A percentile compares a stretch with the other conserved stretches of the same genome.
Conservation (phyloP, 805 yeast genomes). For the Ogataea nakhonphanomensis region DNA sequence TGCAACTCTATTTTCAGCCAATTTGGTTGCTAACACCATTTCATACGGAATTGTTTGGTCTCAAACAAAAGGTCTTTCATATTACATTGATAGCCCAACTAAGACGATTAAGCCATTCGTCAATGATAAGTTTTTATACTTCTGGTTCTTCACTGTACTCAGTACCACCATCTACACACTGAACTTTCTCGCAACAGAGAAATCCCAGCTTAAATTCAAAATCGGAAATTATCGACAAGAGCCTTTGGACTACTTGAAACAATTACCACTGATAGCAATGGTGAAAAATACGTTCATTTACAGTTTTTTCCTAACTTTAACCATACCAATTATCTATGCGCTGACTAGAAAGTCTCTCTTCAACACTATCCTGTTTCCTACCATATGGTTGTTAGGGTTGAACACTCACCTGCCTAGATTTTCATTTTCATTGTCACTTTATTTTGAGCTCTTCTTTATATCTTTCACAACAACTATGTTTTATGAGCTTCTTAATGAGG, state of each 20-base stretch:
- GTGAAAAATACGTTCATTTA: conserved; percentile 39
- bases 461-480: conserved; percentile 36
- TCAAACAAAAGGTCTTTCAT: conserved; percentile 25
- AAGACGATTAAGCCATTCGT: conserved; percentile 40
- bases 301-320: conserved; percentile 27
- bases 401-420: conserved; percentile 41
- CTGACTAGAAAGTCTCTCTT: conserved; percentile 43
- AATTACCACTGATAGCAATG: conserved; percentile 27
- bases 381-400: conserved; percentile 34
- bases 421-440: conserved; percentile 32
- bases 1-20: conserved; percentile 21
- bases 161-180: conserved; percentile 45
- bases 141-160: conserved; percentile 43
- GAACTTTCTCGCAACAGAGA: conserved; percentile 51
- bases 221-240: conserved; percentile 39
- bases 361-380: conserved; percentile 32
- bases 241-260: conserved; percentile 34
- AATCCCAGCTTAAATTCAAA: conserved; percentile 49
- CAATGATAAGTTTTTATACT: conserved; percentile 45
- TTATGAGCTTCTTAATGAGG: conserved; percentile 57
- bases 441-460: conserved; percentile 30
- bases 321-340: conserved; percentile 39
- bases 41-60: conserved; percentile 19
- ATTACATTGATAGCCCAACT: conserved; percentile 33
- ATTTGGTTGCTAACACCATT: conserved; percentile 19